Base-by-base conservation (phyloP, 179 eudicot species). In the Sideroxylon spinosum region DNA sequence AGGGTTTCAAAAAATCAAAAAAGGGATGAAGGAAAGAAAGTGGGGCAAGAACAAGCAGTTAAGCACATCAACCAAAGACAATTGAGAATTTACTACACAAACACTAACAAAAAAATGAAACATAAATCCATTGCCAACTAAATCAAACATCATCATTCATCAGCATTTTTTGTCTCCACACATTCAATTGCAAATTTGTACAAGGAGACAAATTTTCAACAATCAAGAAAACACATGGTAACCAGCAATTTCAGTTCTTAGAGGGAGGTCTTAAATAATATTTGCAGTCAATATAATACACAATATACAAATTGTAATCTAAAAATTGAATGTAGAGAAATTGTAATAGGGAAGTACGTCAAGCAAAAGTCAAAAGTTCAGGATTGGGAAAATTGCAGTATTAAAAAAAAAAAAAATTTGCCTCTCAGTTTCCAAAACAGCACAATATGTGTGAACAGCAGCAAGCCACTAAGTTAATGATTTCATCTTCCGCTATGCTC, bases 71-170 rank as follows among this genome's bases (percentile, higher is more conserved):
- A 71, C 72, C 37, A 68, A 49, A 55, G 20, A 57, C 5, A 7
- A 44, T 50, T n/a, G 22, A 13, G 32, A 29, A 67, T 14, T 56
- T 56, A 74, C 37, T 59, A 22, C 1, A 60, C n/a, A 37, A 61
- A 44, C 37, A 37, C 44, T 37, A 37, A 3, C 44, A 37, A 37
- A 37, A 32, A 75, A 56, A 46, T 61, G 44, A 75, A 50, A 20
- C 77, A 75, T n/a, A 60, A 32, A 75, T 62, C 68, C n/a, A 73
- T 59, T 32, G 53, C 57, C 77, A 75, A 46, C 68, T 7, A 44
- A 74, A 19, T 23, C 32, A 23, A 22, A 10, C 16, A 37, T 52
- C 1, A 14, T 52, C 9, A 14, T 52, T 52, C 12, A 52, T 37
- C 44, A 63, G 17, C 32, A 63, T 1, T 12, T 28, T 66, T 29